Conservation (phyloP, 768 basidiomycete genomes). For the Steccherinum ochraceum region DNA sequence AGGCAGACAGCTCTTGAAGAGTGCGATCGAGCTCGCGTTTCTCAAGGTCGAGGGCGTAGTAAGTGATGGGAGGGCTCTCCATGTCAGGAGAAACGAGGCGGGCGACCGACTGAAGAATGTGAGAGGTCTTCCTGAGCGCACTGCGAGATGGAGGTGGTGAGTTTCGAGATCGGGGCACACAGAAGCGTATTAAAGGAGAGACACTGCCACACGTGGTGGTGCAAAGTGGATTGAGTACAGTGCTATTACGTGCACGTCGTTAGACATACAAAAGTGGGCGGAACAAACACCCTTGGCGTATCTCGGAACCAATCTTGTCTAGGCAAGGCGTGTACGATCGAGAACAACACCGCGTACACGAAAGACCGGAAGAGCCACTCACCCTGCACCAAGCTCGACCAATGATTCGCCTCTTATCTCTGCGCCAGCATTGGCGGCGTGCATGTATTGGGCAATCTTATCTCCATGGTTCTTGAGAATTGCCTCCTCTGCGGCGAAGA, state of each 20-base stretch:
- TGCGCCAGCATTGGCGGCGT: slow-evolving; percentile 30
- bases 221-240: neutral
- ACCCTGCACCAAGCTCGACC: slow-evolving; percentile 95
- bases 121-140: slow-evolving; percentile 83
- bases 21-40: slow-evolving; percentile 79
- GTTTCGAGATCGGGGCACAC: neutral
- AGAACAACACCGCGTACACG: neutral
- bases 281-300: too few species aligned
- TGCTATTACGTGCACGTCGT: neutral
- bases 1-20: slow-evolving; percentile 56
- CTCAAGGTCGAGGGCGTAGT: slow-evolving; percentile 93
- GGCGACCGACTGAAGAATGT: slow-evolving; percentile 70
- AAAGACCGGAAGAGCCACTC: slow-evolving; percentile 28
- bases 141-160: slow-evolving; percentile 31
- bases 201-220: neutral
- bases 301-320: neutral
- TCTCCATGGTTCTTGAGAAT: slow-evolving; percentile 68
- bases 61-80: slow-evolving; percentile 52
- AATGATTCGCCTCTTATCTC: slow-evolving; percentile 47
- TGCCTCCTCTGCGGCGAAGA: slow-evolving; percentile 83
- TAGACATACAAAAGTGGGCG: neutral
- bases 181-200: neutral
- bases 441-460: slow-evolving; percentile 74
- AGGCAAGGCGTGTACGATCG: neutral
- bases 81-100: slow-evolving; percentile 34